Evolutionary conservation across 1,284 basidiomycete genomes (phyloP).

Genomic region (Wolfiporia cocos): DNA sequence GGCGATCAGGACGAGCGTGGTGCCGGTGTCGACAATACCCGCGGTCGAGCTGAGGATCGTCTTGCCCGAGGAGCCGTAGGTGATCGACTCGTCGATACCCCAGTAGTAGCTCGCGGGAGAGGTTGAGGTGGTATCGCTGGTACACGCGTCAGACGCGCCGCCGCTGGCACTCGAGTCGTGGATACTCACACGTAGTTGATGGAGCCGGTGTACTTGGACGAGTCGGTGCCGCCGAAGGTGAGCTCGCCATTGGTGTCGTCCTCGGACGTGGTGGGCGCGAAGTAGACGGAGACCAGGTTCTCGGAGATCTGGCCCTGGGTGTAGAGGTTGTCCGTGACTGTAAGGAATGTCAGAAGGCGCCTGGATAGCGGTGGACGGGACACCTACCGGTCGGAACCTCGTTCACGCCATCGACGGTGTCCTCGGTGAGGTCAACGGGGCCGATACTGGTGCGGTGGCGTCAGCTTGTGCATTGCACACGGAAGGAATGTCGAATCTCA

Average conservation of each 20-base stretch:
- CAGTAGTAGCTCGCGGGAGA: slow-evolving; percentile 47
- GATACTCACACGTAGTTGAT: slow-evolving; percentile 29
- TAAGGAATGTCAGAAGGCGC: neutral
- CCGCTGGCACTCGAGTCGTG: too few species aligned
- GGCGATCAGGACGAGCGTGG: slow-evolving; percentile 33
- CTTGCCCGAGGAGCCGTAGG: slow-evolving; percentile 39
- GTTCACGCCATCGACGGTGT: slow-evolving; percentile 13
- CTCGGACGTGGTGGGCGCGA: slow-evolving; percentile 32
- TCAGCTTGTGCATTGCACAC: neutral
- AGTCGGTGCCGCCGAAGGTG: slow-evolving; percentile 44
- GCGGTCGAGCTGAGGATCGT: slow-evolving; percentile 41
- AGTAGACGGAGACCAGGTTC: slow-evolving; percentile 44
- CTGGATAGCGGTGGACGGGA: neutral
- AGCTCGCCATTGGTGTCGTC: slow-evolving; percentile 36
- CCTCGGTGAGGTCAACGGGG: slow-evolving; percentile 40
- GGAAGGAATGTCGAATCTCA: slow-evolving; percentile 10
- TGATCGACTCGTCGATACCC: slow-evolving; percentile 57
- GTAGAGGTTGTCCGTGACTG: slow-evolving; percentile 31
- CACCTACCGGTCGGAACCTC: slow-evolving; percentile 19
- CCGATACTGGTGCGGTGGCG: slow-evolving; percentile 32
- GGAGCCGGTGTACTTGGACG: slow-evolving; percentile 35
- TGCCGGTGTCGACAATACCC: slow-evolving; percentile 62
- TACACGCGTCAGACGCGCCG: too few species aligned
- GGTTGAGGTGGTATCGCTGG: slow-evolving; percentile 40
- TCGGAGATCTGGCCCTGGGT: slow-evolving; percentile 33